These are phyloP conservation scores for Angomonas deanei DNA, from an alignment of 208 protist genomes.

Conservation along the genomic window DNA sequence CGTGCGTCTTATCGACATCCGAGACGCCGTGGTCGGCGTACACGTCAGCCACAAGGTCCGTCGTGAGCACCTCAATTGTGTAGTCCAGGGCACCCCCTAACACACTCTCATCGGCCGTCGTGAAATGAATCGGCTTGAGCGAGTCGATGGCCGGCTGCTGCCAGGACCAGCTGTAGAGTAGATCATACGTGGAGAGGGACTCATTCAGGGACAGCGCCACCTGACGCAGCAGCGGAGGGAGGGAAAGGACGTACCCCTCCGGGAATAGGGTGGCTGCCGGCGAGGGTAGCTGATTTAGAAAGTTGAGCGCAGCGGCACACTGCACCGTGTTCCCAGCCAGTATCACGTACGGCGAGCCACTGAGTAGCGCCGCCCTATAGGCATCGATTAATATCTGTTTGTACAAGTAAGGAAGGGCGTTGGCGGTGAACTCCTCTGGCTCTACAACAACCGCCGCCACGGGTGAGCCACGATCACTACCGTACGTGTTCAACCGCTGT, in stretches of 20 bases:
- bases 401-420: conserved; percentile 17
- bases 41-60: not conserved
- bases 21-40: not conserved
- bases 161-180: conserved; percentile 12
- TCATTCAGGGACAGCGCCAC: conserved; percentile 4
- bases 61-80: not conserved
- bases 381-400: conserved; percentile 37
- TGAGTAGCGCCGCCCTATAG: conserved; percentile 47
- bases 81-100: not conserved
- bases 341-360: conserved; percentile 59
- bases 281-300: conserved; percentile 10
- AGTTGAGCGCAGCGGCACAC: conserved; percentile 17
- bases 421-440: conserved; percentile 18
- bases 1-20: not conserved
- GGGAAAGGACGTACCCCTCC: not conserved
- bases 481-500: not conserved
- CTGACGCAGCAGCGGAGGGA: conserved; percentile 1
- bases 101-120: no score
- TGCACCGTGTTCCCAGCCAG: conserved; percentile 23
- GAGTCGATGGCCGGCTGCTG: not conserved
- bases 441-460: conserved; percentile 33
- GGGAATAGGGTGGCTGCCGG: conserved; percentile 15
- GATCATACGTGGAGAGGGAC: conserved; percentile 11
- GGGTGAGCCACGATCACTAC: not conserved
- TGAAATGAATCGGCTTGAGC: not conserved